A percentile compares a stretch with the other conserved stretches of the same genome.
phyloP scores from a whole-genome alignment of 2,329 filamentous ascomycete genomes.

The Lachnum nothofagi region DNA sequence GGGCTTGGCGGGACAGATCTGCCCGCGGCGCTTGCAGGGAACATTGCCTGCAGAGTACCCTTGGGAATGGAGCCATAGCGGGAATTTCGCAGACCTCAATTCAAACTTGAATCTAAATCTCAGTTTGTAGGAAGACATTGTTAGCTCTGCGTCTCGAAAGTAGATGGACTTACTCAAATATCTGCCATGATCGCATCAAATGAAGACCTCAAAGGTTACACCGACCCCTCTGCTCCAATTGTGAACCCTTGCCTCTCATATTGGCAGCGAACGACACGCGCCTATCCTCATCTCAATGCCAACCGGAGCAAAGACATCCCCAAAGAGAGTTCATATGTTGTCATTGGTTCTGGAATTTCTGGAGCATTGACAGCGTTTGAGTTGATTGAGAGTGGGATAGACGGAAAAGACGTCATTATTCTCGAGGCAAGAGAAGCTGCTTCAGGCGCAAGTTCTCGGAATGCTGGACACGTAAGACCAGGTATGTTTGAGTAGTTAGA shows the following conservation, averaged over 20 bases:
- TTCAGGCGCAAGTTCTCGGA: slow-evolving; percentile 33
- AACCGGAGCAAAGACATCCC: slow-evolving; percentile 34
- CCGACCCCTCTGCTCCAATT: slow-evolving; percentile 16
- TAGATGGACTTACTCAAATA: no score
- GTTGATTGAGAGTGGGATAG: slow-evolving; percentile 18
- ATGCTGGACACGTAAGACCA: slow-evolving; percentile 32
- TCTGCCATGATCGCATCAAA: slow-evolving; percentile 12
- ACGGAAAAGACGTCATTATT: slow-evolving; percentile 27
- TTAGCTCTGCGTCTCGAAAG: no score
- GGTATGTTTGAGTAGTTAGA: slow-evolving; percentile 15
- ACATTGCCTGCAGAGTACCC: no score
- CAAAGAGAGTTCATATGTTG: slow-evolving; percentile 8
- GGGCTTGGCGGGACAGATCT: no score
- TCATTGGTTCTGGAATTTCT: slow-evolving; percentile 18
- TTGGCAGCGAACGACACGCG: slow-evolving; percentile 43
- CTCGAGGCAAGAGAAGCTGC: slow-evolving; percentile 33
- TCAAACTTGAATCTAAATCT: no score
- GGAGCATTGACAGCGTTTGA: slow-evolving; percentile 14
- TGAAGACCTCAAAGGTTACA: slow-evolving; percentile 1
- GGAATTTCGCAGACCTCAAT: no score
- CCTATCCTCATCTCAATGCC: slow-evolving; percentile 38
- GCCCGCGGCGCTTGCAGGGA: no score
- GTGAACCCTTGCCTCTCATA: slow-evolving; percentile 34
- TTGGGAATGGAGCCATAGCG: no score
- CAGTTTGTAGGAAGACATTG: no score